Evolutionary conservation across 2,329 filamentous ascomycete genomes (phyloP), one percentile per base, ranked within the genome.

Genomic region (Colletotrichum sp.): DNA sequence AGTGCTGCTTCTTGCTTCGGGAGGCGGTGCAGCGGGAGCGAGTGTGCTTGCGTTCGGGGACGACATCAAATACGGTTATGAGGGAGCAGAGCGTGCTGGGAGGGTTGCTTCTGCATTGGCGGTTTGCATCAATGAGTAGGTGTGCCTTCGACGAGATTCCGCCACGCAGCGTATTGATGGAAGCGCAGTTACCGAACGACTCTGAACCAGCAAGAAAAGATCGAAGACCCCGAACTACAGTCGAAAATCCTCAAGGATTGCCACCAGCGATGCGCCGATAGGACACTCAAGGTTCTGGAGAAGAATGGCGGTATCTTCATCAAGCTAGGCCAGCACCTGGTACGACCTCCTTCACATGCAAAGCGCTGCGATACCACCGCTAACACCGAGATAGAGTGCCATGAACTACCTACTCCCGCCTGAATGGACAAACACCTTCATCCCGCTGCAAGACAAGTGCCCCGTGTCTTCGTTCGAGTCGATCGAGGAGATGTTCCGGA

Each of bases 261-360:
- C 82, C 97, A 99, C 85, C 94, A 98, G 83, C 92, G 97, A 84
- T 99, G 97, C 86, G 97, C 97, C 34, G 91, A 95, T 81, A 92
- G 97, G 77, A 98, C 97, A 1, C 88, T 99, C 57, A 91, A 90
- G 73, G 96, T 98, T 3, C 87, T 99, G 78, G 97, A 99, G 89
- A 95, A 95, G 88, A 99, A 98, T 84, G 97, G 98, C 30, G 98
- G 96, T 32, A 98, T 99, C 78, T 99, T 99, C 81, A 99, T 99
- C 84, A 99, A 99, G 86, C 88, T 99, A 52, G 97, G 97, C 9
- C 97, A 99, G 81, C 97, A 99, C 86, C 85, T 99, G 85, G 92
- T 93, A 88, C 57, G 86, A 78, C 8, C 18, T 9, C 18, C 30
- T 6, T 18, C 26, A 21, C 24, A 6, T 24, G 5, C 52, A 16